Base-by-base conservation (phyloP, 2,329 filamentous ascomycete genomes). In the Fusarium brevicatenulatum region DNA sequence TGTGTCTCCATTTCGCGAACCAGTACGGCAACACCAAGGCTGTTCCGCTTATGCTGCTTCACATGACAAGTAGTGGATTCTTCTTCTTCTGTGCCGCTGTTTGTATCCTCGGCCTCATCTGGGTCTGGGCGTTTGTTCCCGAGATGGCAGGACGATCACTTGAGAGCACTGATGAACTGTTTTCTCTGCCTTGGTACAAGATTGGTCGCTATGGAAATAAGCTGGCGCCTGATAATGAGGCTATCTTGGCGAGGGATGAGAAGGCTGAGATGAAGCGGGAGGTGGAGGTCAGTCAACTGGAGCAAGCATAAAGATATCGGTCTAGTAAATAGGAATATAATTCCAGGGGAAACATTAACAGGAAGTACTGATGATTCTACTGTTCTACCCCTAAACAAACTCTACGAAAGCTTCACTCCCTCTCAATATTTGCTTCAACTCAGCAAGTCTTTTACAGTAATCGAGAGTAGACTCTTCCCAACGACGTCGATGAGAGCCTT, bases 81-180 rank as follows among this genome's bases (percentile, higher is more conserved):
- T 68, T 68, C 19, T 68, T 53, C 21, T 68, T 68, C 37, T 68
- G 66, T 4, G 56, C 64, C 7, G 66, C 49, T 28, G 64, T 63
- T 3, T 73, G 59, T 30, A n/a, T 73, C 1, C 40, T 73, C 1
- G 91, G 91, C 15, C 86, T 90, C 3, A 54, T 86, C 7, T 93
- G 90, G 89, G 91, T 90, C 11, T 91, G 85, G 84, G 87, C 91
- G 77, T 89, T 86, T 75, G 85, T 93, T 7, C 91, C 91, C 0
- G 91, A 93, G 82, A 91, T 90, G 0, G 86, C 86, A 0, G 91
- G 90, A 7, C 80, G 83, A 21, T 83, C 81, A 47, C 82, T 91
- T 16, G 89, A 91, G 81, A 87, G 85, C 55, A 91, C 92, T 84
- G 90, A 93, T 77, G 83, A 85, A 23, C 80, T 93, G 72, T 93